Conservation (phyloP, 2,329 filamentous ascomycete species). For the Dothideomycetes sp. region DNA sequence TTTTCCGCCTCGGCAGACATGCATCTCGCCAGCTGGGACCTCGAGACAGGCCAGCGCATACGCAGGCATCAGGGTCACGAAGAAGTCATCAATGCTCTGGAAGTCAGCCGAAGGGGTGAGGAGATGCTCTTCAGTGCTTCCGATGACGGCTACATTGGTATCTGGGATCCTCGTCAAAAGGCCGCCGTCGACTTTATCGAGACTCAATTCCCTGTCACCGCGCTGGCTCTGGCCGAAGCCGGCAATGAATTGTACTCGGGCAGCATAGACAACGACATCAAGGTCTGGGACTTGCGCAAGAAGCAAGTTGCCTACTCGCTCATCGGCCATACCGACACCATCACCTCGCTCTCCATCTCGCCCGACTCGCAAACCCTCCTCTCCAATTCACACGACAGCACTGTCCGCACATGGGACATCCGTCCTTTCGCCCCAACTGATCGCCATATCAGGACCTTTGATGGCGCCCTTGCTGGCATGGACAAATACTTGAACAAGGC, state of each 20-base stretch:
- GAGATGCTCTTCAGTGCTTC: slow-evolving; percentile 85
- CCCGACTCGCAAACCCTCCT: slow-evolving; percentile 84
- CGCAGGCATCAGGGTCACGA: slow-evolving; percentile 87
- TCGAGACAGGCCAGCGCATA: slow-evolving; percentile 86
- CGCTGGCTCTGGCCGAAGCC: slow-evolving; percentile 82
- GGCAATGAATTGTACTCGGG: slow-evolving; percentile 93
- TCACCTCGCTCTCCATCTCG: slow-evolving; percentile 84
- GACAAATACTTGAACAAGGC: slow-evolving; percentile 88
- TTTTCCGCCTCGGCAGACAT: slow-evolving; percentile 92
- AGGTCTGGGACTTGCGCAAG: slow-evolving; percentile 93
- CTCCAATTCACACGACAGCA: slow-evolving; percentile 89
- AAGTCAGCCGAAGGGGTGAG: slow-evolving; percentile 80
- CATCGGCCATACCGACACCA: slow-evolving; percentile 80
- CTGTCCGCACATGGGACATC: slow-evolving; percentile 91
- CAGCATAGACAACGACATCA: slow-evolving; percentile 94
- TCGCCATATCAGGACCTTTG: slow-evolving; percentile 76
- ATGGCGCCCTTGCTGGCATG: slow-evolving; percentile 77
- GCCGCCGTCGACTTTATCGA: slow-evolving; percentile 79
- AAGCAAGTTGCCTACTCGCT: slow-evolving; percentile 81
- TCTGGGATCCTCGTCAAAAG: slow-evolving; percentile 93
- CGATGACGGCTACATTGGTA: slow-evolving; percentile 86
- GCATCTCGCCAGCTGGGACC: slow-evolving; percentile 89
- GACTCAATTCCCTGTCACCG: slow-evolving; percentile 86
- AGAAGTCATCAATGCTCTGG: slow-evolving; percentile 87
- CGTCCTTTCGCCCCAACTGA: slow-evolving; percentile 87